Evolutionary conservation across 345 rosid genomes (phyloP).

Genomic region (Clarkia xantiana): DNA sequence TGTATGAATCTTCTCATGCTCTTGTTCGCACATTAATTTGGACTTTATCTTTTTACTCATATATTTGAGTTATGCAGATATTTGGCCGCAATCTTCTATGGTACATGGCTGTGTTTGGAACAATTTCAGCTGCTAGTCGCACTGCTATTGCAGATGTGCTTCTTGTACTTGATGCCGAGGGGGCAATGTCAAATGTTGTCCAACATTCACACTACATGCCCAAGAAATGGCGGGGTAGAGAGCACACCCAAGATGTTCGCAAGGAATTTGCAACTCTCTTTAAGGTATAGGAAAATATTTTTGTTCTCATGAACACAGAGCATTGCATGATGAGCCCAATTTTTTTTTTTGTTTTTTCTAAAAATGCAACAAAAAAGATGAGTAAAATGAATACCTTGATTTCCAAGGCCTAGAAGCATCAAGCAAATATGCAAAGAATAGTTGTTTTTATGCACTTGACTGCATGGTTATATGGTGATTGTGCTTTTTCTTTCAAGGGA

Average conservation of each 20-base stretch:
- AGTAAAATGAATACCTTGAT: no score
- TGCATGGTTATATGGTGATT: no score
- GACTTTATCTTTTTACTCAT: no score
- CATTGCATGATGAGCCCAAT: no score
- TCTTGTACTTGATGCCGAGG: slow-evolving; percentile 83
- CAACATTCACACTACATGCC: slow-evolving; percentile 96
- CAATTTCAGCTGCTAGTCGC: slow-evolving; percentile 93
- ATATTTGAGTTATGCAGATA: slow-evolving; percentile 41
- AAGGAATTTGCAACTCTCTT: slow-evolving; percentile 78
- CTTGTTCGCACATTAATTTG: no score
- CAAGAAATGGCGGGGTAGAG: slow-evolving; percentile 91
- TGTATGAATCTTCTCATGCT: slow-evolving; percentile 25
- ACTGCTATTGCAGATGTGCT: slow-evolving; percentile 83
- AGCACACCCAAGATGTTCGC: slow-evolving; percentile 63
- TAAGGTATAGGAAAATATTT: slow-evolving; percentile 39
- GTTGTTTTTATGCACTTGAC: no score
- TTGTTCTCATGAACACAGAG: no score
- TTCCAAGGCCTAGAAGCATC: no score
- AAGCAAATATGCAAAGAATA: no score
- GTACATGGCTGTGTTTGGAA: slow-evolving; percentile 98
- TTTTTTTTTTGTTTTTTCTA: no score
- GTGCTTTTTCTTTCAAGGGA: no score
- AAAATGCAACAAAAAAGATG: no score
- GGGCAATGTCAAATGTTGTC: slow-evolving; percentile 75
- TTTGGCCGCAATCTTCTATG: slow-evolving; percentile 92